phyloP scores from a whole-genome alignment of 352 stramenopile genomes.

The Pythium pectinolyticum region DNA sequence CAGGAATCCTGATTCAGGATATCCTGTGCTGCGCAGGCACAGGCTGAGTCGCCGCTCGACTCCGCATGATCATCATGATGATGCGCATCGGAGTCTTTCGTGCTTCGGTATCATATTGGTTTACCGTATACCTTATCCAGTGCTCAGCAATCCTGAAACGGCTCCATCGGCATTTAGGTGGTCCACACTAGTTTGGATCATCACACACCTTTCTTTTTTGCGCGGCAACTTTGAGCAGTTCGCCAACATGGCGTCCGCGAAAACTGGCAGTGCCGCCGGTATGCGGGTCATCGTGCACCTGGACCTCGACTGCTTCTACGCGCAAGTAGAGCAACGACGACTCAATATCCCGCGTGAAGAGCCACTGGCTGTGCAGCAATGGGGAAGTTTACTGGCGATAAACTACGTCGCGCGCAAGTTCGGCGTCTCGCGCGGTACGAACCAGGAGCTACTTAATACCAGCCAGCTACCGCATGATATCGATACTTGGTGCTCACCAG shows the following conservation, averaged over 20 bases:
- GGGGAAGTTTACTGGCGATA: conserved; percentile 79
- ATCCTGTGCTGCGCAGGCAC: too few relatives aligned
- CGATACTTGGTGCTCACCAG: too few relatives aligned
- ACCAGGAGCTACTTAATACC: too few relatives aligned
- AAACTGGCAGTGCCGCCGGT: background rate
- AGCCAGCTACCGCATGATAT: too few relatives aligned
- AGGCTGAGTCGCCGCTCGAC: too few relatives aligned
- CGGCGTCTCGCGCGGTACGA: conserved; percentile 65
- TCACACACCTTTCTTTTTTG: background rate
- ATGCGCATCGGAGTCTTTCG: too few relatives aligned
- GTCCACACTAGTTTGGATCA: background rate
- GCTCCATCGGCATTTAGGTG: too few relatives aligned
- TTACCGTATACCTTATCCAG: too few relatives aligned
- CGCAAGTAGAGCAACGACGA: conserved; percentile 77
- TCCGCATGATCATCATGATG: too few relatives aligned
- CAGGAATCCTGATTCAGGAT: too few relatives aligned
- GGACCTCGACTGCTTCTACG: conserved; percentile 89
- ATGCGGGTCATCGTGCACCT: conserved; percentile 78
- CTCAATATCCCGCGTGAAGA: conserved; percentile 62
- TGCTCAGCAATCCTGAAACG: too few relatives aligned
- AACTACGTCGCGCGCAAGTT: conserved; percentile 82
- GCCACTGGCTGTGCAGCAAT: conserved; percentile 83
- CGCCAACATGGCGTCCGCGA: conserved; percentile 16
- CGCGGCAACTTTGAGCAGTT: conserved; percentile 15
- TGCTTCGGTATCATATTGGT: too few relatives aligned